Conservation (phyloP, 768 basidiomycete genomes). For the Panus rudis region DNA sequence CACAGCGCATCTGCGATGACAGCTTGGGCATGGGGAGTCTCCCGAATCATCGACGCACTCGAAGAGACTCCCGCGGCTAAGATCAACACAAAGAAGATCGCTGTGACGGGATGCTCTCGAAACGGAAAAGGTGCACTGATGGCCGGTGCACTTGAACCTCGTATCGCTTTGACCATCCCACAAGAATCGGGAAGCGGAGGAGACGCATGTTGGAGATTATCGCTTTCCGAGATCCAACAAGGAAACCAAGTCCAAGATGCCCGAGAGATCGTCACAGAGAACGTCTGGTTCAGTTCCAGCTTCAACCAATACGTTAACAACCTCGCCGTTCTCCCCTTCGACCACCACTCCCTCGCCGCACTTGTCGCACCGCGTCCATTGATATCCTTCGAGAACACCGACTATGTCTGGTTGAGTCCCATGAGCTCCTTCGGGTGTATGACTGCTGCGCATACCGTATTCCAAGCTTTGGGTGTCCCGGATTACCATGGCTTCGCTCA, state of each 20-base stretch:
- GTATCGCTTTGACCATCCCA: constrained; percentile 53
- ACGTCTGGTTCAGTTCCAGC: constrained; percentile 52
- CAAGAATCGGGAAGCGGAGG: constrained; percentile 61
- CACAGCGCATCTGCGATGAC: constrained; percentile 47
- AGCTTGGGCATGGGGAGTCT: constrained; percentile 58
- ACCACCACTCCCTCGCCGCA: constrained; percentile 52
- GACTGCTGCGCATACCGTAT: constrained; percentile 43
- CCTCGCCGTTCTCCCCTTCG: constrained; percentile 43
- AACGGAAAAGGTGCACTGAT: constrained; percentile 57
- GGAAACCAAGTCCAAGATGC: constrained; percentile 47
- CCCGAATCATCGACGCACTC: constrained; percentile 55
- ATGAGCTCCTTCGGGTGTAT: constrained; percentile 43
- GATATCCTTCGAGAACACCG: constrained; percentile 48
- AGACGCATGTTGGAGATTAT: constrained; percentile 54
- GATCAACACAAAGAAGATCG: constrained; percentile 43
- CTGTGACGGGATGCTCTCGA: constrained; percentile 53
- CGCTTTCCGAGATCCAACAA: constrained; percentile 36
- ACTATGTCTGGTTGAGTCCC: constrained; percentile 50
- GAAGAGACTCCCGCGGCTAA: constrained; percentile 38
- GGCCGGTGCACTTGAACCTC: constrained; percentile 51
- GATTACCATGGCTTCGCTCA: constrained; percentile 47
- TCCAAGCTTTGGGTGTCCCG: constrained; percentile 40
- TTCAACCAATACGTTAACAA: constrained; percentile 42
- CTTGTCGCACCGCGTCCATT: constrained; percentile 50
- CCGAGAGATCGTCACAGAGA: constrained; percentile 51